These are phyloP conservation scores for Diplodia sapinea DNA, from an alignment of 2,329 filamentous ascomycete species.

Conservation along the genomic window DNA sequence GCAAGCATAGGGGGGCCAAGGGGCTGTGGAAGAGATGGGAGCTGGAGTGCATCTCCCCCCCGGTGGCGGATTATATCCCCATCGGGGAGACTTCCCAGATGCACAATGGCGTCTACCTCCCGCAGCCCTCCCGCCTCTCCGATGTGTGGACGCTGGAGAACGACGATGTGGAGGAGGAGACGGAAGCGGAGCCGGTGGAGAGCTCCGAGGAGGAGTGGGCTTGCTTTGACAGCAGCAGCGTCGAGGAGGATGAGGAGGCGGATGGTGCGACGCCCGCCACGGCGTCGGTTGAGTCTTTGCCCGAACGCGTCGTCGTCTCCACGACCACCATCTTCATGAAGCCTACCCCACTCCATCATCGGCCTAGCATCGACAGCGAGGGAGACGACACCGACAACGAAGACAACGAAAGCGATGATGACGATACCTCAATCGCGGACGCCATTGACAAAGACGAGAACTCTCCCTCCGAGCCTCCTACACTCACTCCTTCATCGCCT, in stretches of 20 bases:
- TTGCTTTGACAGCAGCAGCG: background rate
- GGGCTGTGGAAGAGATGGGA: background rate
- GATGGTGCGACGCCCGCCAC: background rate
- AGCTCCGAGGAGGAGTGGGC: conserved; percentile 4
- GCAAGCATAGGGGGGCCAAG: background rate
- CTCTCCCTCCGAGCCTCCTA: background rate
- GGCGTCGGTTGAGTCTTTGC: background rate
- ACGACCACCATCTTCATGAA: background rate
- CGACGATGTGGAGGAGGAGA: background rate
- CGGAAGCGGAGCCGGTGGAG: background rate
- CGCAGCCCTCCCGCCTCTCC: background rate
- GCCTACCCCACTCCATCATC: background rate
- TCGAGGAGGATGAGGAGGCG: background rate
- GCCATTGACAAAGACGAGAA: background rate
- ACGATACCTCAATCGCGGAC: background rate
- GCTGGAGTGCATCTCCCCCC: background rate
- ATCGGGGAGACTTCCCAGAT: background rate
- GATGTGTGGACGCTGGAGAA: background rate
- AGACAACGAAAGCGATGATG: background rate
- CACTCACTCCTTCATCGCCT: background rate
- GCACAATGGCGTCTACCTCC: background rate
- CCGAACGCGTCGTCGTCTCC: background rate
- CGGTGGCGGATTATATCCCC: background rate
- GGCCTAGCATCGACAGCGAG: background rate
- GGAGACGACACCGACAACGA: background rate